These are phyloP conservation scores for Trametes sp. DNA, from an alignment of 1,284 basidiomycete species.

Conservation along the genomic window DNA sequence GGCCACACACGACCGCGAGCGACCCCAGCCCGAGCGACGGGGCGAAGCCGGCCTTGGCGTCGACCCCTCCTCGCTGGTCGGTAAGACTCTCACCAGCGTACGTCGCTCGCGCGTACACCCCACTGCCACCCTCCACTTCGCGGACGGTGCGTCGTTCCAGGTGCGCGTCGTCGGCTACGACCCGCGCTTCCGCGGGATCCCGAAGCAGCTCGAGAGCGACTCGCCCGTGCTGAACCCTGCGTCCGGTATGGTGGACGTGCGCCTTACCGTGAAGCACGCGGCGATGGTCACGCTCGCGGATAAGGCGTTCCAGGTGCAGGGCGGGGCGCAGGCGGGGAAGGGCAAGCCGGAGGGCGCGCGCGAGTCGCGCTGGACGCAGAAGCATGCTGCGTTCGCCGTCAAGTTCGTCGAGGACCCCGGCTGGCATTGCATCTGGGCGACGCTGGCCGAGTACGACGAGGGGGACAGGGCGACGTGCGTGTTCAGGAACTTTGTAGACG, in stretches of 20 bases:
- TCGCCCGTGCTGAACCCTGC: conserved; percentile 50
- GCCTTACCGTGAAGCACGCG: conserved; percentile 58
- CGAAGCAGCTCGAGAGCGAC: conserved; percentile 66
- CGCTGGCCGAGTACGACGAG: conserved; percentile 57
- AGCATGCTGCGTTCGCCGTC: conserved; percentile 58
- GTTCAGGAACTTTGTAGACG: conserved; percentile 69
- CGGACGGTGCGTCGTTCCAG: conserved; percentile 61
- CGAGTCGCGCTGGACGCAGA: conserved; percentile 59
- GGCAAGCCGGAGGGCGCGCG: conserved; percentile 34
- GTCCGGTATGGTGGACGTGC: conserved; percentile 45
- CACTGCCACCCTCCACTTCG: conserved; percentile 60
- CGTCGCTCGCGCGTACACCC: conserved; percentile 62
- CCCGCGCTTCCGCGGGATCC: conserved; percentile 59
- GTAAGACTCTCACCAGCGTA: conserved; percentile 58
- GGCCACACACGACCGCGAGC: conserved; percentile 2
- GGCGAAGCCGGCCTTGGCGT: conserved; percentile 46
- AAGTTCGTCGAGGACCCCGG: conserved; percentile 51
- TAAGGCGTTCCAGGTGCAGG: conserved; percentile 54
- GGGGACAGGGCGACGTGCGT: conserved; percentile 48
- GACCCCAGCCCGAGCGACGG: conserved; percentile 1
- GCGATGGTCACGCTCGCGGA: conserved; percentile 62
- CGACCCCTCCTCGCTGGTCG: conserved; percentile 56
- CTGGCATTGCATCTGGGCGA: conserved; percentile 74
- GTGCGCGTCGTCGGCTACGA: conserved; percentile 69
- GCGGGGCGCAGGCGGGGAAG: not conserved